These are phyloP conservation scores for Clitopilus passeckerianus DNA, from an alignment of 768 basidiomycete species.

Conservation along the genomic window DNA sequence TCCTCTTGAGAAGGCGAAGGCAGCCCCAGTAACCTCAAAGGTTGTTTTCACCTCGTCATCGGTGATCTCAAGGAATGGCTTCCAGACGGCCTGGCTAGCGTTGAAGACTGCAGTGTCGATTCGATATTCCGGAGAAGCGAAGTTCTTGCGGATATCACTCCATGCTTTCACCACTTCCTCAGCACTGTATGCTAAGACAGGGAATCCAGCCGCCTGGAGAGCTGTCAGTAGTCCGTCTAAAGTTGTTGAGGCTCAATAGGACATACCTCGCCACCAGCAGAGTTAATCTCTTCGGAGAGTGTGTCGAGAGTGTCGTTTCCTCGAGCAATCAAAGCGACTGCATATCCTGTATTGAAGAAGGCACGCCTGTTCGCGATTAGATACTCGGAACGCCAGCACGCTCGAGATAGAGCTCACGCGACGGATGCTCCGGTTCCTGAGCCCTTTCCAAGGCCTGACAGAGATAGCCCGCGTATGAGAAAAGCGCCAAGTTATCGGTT, in stretches of 20 bases:
- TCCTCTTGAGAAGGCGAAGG: slow-evolving; percentile 61
- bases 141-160: slow-evolving; percentile 36
- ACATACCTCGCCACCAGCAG: slow-evolving; percentile 49
- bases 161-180: slow-evolving; percentile 48
- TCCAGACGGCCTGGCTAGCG: slow-evolving; percentile 51
- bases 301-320: slow-evolving; percentile 47
- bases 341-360: background rate
- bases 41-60: slow-evolving; percentile 51
- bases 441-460: background rate
- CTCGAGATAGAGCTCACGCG: background rate
- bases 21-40: slow-evolving; percentile 40
- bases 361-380: background rate
- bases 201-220: slow-evolving; percentile 50
- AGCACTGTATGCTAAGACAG: slow-evolving; percentile 43
- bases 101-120: slow-evolving; percentile 67
- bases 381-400: background rate
- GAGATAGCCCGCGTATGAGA: slow-evolving; percentile 3
- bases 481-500: background rate
- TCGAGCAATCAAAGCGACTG: slow-evolving; percentile 53
- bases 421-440: background rate
- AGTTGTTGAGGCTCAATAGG: background rate
- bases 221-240: background rate
- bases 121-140: slow-evolving; percentile 40
- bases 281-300: slow-evolving; percentile 50
- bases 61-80: slow-evolving; percentile 61